Evolutionary conservation across 2,329 filamentous ascomycete species (phyloP).

Genomic region (Tricladium varicosporioides): DNA sequence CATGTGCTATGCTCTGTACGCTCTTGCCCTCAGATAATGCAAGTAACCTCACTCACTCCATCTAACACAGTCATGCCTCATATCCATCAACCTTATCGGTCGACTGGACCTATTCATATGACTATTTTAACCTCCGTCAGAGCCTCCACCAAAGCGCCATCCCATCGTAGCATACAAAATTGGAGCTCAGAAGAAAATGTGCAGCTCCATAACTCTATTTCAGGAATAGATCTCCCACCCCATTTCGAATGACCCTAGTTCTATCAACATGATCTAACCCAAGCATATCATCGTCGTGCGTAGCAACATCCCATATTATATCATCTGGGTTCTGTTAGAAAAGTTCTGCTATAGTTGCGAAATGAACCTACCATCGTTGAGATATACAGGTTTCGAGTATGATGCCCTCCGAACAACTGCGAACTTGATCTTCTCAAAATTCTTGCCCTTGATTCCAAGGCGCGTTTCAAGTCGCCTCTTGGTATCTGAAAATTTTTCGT

Average conservation of each 20-base stretch:
- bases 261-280: constrained; percentile 67
- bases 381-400: constrained; percentile 77
- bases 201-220: constrained; percentile 29
- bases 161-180: constrained; percentile 20
- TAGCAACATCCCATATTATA: constrained; percentile 52
- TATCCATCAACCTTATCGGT: background rate
- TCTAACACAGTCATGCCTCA: background rate
- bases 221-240: constrained; percentile 62
- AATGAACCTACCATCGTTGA: constrained; percentile 74
- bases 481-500: constrained; percentile 84
- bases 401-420: constrained; percentile 68
- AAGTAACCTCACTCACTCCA: background rate
- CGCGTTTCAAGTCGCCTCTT: constrained; percentile 92
- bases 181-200: constrained; percentile 13
- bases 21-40: background rate
- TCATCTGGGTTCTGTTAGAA: constrained; percentile 46
- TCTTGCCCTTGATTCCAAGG: constrained; percentile 94
- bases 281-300: constrained; percentile 58
- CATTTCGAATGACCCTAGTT: constrained; percentile 56
- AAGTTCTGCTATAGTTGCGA: background rate
- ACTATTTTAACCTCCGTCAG: constrained; percentile 16
- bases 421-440: constrained; percentile 98
- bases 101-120: constrained; percentile 3
- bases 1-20: background rate
- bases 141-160: constrained; percentile 19